These are phyloP conservation scores for Aurantiochytrium sp. DNA, from an alignment of 108 stramenopile species.

Conservation along the genomic window DNA sequence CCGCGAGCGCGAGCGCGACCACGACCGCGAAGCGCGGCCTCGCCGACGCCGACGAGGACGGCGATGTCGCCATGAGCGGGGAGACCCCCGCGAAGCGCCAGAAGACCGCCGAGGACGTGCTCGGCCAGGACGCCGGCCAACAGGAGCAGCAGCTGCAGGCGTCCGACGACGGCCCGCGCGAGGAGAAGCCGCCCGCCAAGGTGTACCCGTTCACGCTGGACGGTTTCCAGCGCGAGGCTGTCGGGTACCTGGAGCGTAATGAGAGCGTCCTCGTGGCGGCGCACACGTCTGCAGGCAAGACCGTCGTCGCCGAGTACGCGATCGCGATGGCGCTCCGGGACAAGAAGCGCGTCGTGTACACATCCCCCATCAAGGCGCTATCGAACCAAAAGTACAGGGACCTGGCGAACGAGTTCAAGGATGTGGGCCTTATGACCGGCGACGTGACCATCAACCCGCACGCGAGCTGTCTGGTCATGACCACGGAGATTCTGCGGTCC, in stretches of 20 bases:
- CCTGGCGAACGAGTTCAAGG: conserved; percentile 80
- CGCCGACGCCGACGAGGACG: not conserved
- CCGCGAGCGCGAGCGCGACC: too few species aligned
- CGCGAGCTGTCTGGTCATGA: conserved; percentile 94
- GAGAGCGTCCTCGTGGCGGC: conserved; percentile 93
- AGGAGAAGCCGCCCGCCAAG: conserved; percentile 62
- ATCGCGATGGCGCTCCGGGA: conserved; percentile 89
- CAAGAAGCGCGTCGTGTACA: conserved; percentile 91
- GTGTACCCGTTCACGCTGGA: conserved; percentile 88
- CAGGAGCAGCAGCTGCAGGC: too few species aligned
- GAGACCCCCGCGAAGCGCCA: not conserved
- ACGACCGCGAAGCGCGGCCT: too few species aligned
- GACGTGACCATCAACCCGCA: conserved; percentile 96
- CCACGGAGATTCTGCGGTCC: conserved; percentile 92
- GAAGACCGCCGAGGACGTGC: not conserved
- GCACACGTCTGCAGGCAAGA: conserved; percentile 89
- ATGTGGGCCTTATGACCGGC: conserved; percentile 97
- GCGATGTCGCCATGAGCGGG: not conserved
- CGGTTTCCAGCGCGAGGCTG: conserved; percentile 87
- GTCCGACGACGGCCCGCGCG: too few species aligned
- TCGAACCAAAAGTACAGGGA: conserved; percentile 98
- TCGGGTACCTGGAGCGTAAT: conserved; percentile 80
- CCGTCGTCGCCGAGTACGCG: conserved; percentile 79
- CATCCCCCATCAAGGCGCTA: conserved; percentile 97
- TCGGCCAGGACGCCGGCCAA: too few species aligned